Evolutionary conservation across 768 basidiomycete genomes (phyloP), one percentile per base, ranked within the genome.

Genomic region (Pulveroboletus frians): DNA sequence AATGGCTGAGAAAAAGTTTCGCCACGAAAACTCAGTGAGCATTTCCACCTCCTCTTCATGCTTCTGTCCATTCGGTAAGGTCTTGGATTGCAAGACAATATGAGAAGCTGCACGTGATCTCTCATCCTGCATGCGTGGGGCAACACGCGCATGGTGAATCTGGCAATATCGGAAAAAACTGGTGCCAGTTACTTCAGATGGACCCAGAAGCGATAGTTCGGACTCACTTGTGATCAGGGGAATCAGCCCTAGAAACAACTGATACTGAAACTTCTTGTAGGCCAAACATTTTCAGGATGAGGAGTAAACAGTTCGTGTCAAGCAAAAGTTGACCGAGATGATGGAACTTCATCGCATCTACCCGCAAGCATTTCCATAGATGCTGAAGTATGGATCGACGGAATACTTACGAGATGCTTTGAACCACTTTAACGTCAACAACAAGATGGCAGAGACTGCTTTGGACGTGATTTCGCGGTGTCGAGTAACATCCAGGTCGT

Each of bases 211-310:
- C 39, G 38, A 39, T 32, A 57, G 21, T 41, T 48, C 18, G 9
- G 10, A 45, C 77, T 55, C 53, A 92, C 91, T 92, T 92, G 63
- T 88, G 80, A 47, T 92, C 86, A 7, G 85, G 85, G 3, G 83
- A 84, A 61, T 98, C 94, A 23, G 91, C 87, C 65, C 85, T 92
- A 9, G 90, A 83, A n/a, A 89, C 74, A 6, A 99, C 88, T 5
- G 85, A 81, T 15, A 77, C 76, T 0, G 87, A 77, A 3, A 96
- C 86, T 63, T 99, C 96, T 65, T 93, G 90, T 54, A 97, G 67
- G n/a, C 94, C 92, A 66, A 98, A 97, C 86, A 97, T 96, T 74
- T 97, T 97, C 58, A 99, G 71, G 43, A 98, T 90, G 27, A 98
- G 75, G 27, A 98, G 72, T 11, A 97, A 70, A 63, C 93, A 95